A percentile compares a stretch with the other conserved stretches of the same genome.
These are phyloP conservation scores for Schizophyllum commune DNA, from an alignment of 1,284 basidiomycete species.

Conservation along the genomic window DNA sequence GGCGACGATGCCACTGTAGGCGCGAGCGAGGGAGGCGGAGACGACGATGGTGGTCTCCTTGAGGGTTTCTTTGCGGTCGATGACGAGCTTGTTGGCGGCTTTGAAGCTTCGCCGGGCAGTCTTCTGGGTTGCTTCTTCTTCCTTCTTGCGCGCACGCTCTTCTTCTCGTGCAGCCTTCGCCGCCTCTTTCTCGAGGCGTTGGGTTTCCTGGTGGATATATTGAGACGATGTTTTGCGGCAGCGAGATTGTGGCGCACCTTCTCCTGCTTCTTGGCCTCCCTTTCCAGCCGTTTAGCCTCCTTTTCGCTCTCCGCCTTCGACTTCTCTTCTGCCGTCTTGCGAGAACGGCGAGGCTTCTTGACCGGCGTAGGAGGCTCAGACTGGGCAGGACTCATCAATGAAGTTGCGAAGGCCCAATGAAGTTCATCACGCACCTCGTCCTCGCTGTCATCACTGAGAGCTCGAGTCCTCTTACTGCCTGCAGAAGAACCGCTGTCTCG, in stretches of 20 bases:
- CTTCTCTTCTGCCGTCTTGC: constrained; percentile 9
- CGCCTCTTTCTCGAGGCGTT: background rate
- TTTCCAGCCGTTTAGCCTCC: too few species aligned
- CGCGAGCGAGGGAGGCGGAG: constrained; percentile 4
- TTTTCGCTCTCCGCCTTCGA: constrained; percentile 2
- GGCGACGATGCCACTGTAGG: background rate
- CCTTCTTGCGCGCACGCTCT: constrained; percentile 7
- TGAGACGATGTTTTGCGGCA: background rate
- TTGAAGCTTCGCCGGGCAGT: constrained; percentile 5
- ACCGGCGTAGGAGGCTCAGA: background rate
- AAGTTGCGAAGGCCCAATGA: background rate
- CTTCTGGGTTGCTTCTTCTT: constrained; percentile 3
- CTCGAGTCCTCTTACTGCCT: background rate
- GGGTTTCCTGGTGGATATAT: background rate
- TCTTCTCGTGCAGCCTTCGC: constrained; percentile 5
- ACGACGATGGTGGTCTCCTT: constrained; percentile 12
- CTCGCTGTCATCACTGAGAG: background rate
- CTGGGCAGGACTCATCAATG: background rate
- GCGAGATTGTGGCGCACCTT: background rate
- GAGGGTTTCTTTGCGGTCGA: constrained; percentile 12
- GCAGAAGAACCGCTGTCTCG: background rate
- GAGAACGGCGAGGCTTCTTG: constrained; percentile 5
- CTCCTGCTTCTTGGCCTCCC: background rate
- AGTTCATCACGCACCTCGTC: background rate
- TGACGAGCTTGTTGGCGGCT: constrained; percentile 13